These are phyloP conservation scores for Albifimbria verrucaria DNA, from an alignment of 2,329 filamentous ascomycete species.

Conservation along the genomic window DNA sequence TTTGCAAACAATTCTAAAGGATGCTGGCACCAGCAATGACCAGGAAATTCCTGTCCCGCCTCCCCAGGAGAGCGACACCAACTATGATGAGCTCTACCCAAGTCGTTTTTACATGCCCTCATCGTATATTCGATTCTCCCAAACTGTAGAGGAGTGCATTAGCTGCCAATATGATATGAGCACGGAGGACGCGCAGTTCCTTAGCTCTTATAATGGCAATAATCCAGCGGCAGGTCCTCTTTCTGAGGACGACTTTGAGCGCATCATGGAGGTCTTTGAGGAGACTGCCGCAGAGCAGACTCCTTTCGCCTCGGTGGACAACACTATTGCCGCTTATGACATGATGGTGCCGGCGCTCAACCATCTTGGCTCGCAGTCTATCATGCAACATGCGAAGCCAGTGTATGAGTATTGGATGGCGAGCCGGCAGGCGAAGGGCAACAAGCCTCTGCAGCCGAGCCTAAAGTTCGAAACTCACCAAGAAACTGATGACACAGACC, in stretches of 20 bases:
- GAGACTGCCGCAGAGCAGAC: slow-evolving; percentile 79
- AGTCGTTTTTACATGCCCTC: slow-evolving; percentile 76
- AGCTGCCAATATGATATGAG: slow-evolving; percentile 93
- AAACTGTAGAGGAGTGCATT: slow-evolving; percentile 94
- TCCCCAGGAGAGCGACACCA: slow-evolving; percentile 61
- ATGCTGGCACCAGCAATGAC: slow-evolving; percentile 51
- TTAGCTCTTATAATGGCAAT: slow-evolving; percentile 81
- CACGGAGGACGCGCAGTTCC: slow-evolving; percentile 80
- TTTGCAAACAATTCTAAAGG: slow-evolving; percentile 75
- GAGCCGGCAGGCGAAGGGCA: slow-evolving; percentile 62
- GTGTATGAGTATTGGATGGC: slow-evolving; percentile 90
- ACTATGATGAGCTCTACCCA: slow-evolving; percentile 88
- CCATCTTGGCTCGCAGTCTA: slow-evolving; percentile 44
- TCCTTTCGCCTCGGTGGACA: slow-evolving; percentile 87
- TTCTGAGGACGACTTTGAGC: slow-evolving; percentile 89
- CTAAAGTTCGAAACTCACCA: slow-evolving; percentile 94
- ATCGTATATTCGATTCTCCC: slow-evolving; percentile 96
- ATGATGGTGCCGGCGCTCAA: slow-evolving; percentile 69
- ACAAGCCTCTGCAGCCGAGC: slow-evolving; percentile 69
- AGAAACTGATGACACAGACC: slow-evolving; percentile 92
- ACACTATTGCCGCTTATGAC: slow-evolving; percentile 74
- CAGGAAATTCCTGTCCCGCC: slow-evolving; percentile 65
- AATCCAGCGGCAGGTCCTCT: slow-evolving; percentile 62
- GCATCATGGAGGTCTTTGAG: slow-evolving; percentile 93
- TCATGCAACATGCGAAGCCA: slow-evolving; percentile 63